phyloP scores from a whole-genome alignment of 768 basidiomycete species.

The Boletales sp. region DNA sequence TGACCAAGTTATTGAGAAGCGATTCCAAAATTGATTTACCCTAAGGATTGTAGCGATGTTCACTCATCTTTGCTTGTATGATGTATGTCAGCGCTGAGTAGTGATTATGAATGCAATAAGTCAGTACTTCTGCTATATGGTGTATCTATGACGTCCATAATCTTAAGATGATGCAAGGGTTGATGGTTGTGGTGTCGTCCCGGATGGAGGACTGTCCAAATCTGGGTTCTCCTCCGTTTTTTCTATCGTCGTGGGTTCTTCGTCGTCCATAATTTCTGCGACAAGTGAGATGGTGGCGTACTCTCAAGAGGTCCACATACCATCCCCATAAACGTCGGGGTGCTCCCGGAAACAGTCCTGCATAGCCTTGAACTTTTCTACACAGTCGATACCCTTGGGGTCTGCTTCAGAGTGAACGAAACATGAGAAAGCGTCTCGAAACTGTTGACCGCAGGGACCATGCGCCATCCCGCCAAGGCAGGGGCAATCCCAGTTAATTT shows the following conservation, averaged over 20 bases:
- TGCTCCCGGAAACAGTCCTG: constrained; percentile 96
- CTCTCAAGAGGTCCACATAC: constrained; percentile 42
- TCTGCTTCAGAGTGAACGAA: constrained; percentile 93
- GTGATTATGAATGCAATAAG: constrained; percentile 30
- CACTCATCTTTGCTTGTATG: constrained; percentile 7
- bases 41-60: constrained; percentile 4
- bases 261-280: constrained; percentile 67
- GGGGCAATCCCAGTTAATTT: constrained; percentile 99
- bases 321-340: constrained; percentile 93
- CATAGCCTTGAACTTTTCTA: constrained; percentile 97
- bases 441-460: constrained; percentile 91
- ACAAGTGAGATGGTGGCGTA: constrained; percentile 3
- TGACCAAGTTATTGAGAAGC: constrained; percentile 67
- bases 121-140: constrained; percentile 17
- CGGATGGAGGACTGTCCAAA: constrained; percentile 4
- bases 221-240: constrained; percentile 5
- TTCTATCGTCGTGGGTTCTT: constrained; percentile 26
- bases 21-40: constrained; percentile 45
- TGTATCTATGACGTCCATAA: constrained; percentile 17
- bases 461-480: constrained; percentile 99
- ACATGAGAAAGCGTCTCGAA: constrained; percentile 95
- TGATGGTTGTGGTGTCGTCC: constrained; percentile 8
- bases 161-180: constrained; percentile 16
- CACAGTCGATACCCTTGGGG: constrained; percentile 96
- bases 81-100: constrained; percentile 25